These are phyloP conservation scores for Penicillium sp. DNA, from an alignment of 2,329 filamentous ascomycete species.

Conservation along the genomic window DNA sequence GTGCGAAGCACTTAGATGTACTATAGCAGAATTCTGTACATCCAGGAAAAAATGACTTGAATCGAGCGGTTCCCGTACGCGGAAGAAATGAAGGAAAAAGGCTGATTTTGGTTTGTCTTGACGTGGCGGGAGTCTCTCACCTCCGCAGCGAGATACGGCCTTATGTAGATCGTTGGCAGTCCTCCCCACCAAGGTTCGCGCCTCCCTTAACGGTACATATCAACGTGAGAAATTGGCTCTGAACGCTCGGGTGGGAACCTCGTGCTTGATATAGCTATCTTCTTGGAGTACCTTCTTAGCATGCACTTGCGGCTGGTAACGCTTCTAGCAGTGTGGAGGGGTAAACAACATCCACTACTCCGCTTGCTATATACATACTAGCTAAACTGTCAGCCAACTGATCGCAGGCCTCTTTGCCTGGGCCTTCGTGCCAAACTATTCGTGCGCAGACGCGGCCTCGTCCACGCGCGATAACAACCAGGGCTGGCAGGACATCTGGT, in stretches of 20 bases:
- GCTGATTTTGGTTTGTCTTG: too few relatives aligned
- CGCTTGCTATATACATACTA: neutral
- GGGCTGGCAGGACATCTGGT: slow-evolving; percentile 75
- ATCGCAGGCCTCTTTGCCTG: slow-evolving; percentile 61
- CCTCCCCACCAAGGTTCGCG: too few relatives aligned
- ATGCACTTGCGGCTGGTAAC: slow-evolving; percentile 73
- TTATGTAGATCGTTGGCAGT: too few relatives aligned
- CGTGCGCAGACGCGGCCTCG: slow-evolving; percentile 45
- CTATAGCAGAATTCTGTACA: too few relatives aligned
- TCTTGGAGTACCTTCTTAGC: slow-evolving; percentile 79
- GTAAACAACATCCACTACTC: neutral
- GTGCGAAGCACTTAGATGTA: too few relatives aligned
- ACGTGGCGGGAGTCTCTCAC: too few relatives aligned
- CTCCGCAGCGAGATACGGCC: too few relatives aligned
- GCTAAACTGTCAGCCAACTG: slow-evolving; percentile 59
- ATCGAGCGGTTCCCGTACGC: too few relatives aligned
- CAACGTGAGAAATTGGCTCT: too few relatives aligned
- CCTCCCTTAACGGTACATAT: too few relatives aligned
- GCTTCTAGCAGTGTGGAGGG: slow-evolving; percentile 80
- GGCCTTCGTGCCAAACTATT: slow-evolving; percentile 73
- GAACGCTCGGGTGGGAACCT: slow-evolving; percentile 66
- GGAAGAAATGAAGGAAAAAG: too few relatives aligned
- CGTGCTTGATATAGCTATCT: slow-evolving; percentile 79
- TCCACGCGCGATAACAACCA: slow-evolving; percentile 58
- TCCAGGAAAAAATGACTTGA: too few relatives aligned